Conservation (phyloP, 2,329 filamentous ascomycete species). For the Clarireedia monteithiana region DNA sequence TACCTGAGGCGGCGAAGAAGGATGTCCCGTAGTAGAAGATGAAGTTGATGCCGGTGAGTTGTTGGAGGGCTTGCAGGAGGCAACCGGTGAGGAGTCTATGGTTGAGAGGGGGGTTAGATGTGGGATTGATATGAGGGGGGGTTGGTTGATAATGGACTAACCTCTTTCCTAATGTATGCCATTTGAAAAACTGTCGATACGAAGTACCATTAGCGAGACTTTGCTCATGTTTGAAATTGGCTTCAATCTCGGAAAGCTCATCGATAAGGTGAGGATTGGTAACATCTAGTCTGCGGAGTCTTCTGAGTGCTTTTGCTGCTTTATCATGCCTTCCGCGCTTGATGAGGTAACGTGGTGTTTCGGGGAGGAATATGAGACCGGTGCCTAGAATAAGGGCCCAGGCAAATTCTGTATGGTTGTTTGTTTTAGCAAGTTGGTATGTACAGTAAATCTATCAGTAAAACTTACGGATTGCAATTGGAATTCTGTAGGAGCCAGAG, state of each 20-base stretch:
- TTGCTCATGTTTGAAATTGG: slow-evolving; percentile 2
- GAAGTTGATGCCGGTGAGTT: slow-evolving; percentile 76
- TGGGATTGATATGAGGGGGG: too few relatives aligned
- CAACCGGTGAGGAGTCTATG: slow-evolving; percentile 1
- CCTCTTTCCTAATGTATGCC: slow-evolving; percentile 7
- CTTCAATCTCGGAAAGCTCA: neutral
- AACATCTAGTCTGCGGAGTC: slow-evolving; percentile 54
- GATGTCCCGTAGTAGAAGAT: slow-evolving; percentile 88
- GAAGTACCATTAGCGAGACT: neutral
- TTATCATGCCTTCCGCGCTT: slow-evolving; percentile 28
- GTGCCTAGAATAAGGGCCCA: slow-evolving; percentile 44
- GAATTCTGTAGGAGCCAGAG: slow-evolving; percentile 67
- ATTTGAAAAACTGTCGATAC: slow-evolving; percentile 4
- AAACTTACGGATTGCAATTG: slow-evolving; percentile 53
- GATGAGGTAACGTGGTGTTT: slow-evolving; percentile 32
- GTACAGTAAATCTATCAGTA: too few relatives aligned
- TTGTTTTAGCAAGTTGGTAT: neutral
- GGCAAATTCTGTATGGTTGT: slow-evolving; percentile 44
- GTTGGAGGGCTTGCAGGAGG: slow-evolving; percentile 3
- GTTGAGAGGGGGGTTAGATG: neutral
- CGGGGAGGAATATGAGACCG: slow-evolving; percentile 23
- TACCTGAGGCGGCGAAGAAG: slow-evolving; percentile 72
- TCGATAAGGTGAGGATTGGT: slow-evolving; percentile 16
- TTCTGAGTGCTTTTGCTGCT: slow-evolving; percentile 57
- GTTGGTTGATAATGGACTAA: neutral